Base-by-base conservation (phyloP, 2,329 filamentous ascomycete species). In the Amauroascus niger region DNA sequence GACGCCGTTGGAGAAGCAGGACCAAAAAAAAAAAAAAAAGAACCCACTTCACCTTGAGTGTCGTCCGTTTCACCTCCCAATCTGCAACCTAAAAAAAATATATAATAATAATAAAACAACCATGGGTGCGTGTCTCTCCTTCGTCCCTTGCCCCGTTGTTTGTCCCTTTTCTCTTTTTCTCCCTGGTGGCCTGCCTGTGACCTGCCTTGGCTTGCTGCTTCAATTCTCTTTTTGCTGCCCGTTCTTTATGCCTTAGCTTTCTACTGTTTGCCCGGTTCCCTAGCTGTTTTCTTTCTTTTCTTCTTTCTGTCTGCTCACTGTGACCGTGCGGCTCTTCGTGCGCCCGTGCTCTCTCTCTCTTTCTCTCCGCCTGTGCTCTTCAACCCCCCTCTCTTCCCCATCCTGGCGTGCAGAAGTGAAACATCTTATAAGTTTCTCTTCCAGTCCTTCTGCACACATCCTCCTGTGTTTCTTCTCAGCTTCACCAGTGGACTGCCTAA, bases 41-140 rank as follows among this genome's bases (percentile, higher is more conserved):
- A 53, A 47, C 45, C 51, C 44, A 47, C 51, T 43, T 53, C 51
- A 53, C 51, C 45, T 54, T 49, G 41, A 52, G 40, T 46, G 41
- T 39, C 50, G 16, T 53, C 52, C 49, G 55, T 57, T 57, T 55
- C 52, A 57, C 53, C 41, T 50, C 55, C 55, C 52, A 46, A n/a
- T 52, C 46, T 49, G 52, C 50, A 53, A 55, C 52, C 56, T 52
- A 55, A 41, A 22, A 35, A 35, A 35, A 35, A 35, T 5, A 30
- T 30, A 30, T 5, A 30, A 30, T 5, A 30, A 30, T 30, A 30
- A 30, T 30, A 35, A 35, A 35, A 53, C 54, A 56, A 46, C 39
- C 53, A 59, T 59, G 58, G 56, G 58, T 59, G 58, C 58, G n/a
- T n/a, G n/a, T n/a, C n/a, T n/a, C n/a, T n/a, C n/a, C n/a, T n/a